These are phyloP conservation scores for Tricholoma flavovirens DNA, from an alignment of 768 basidiomycete genomes.

Conservation along the genomic window DNA sequence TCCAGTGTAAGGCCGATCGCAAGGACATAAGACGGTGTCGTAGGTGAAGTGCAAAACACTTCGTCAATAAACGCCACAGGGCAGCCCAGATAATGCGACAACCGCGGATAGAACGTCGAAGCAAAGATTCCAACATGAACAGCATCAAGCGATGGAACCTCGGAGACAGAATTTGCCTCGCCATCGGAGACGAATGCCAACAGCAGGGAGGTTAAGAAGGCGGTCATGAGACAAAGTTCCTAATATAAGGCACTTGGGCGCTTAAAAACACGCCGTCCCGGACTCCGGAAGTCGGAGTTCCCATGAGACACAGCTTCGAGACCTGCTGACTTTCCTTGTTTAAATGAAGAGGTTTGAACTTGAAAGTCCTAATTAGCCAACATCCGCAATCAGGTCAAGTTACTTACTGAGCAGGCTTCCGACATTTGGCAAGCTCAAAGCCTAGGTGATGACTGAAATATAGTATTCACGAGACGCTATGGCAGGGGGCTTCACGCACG, in stretches of 20 bases:
- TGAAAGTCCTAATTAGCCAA: no score
- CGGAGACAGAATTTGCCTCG: not conserved
- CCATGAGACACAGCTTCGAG: not conserved
- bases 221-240: not conserved
- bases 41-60: not conserved
- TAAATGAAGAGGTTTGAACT: no score
- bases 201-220: not conserved
- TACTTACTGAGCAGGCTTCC: no score
- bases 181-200: not conserved
- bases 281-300: not conserved
- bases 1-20: not conserved
- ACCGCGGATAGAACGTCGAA: not conserved
- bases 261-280: not conserved
- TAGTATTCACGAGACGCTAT: no score
- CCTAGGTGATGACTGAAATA: no score
- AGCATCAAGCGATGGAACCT: not conserved
- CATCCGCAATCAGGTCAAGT: no score
- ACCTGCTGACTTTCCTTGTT: no score
- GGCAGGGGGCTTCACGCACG: no score
- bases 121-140: not conserved
- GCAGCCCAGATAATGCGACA: not conserved
- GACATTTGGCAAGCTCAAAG: no score
- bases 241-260: not conserved
- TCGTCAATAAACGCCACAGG: not conserved
- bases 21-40: not conserved